Percentiles rank a stretch among this genome's conserved stretches.
Evolutionary conservation across 1,284 basidiomycete species (phyloP).

Genomic region (Marasmius tenuissimus): DNA sequence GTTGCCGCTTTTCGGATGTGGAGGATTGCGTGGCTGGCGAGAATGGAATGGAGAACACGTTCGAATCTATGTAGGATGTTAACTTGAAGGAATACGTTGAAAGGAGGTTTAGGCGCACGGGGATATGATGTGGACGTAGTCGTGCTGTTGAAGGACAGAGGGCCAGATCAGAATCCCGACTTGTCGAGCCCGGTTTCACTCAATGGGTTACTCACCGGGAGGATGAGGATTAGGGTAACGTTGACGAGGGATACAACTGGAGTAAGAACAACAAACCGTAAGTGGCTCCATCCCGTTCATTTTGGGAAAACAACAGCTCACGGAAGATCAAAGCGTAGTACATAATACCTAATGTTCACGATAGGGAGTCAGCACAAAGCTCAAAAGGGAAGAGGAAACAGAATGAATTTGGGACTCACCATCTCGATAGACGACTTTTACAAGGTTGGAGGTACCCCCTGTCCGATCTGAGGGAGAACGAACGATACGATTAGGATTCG

Average conservation of each 20-base stretch:
- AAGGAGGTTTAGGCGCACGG: not conserved
- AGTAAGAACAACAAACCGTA: not conserved
- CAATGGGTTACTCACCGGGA: no score
- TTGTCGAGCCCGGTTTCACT: no score
- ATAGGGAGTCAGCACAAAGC: not conserved
- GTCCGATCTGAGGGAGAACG: not conserved
- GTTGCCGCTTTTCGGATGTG: no score
- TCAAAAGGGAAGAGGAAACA: not conserved
- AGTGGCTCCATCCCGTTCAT: not conserved
- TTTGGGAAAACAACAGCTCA: not conserved
- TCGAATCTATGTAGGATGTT: no score
- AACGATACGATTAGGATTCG: not conserved
- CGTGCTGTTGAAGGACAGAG: no score
- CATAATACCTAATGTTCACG: not conserved
- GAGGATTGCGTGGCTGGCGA: no score
- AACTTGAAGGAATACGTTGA: no score
- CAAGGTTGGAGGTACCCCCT: not conserved
- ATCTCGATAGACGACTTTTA: not conserved
- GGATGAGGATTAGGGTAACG: not conserved
- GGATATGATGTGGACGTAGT: no score
- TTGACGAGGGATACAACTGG: not conserved
- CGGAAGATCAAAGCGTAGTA: not conserved
- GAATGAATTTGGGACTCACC: not conserved
- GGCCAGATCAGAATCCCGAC: no score
- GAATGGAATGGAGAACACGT: no score